Evolutionary conservation across 345 rosid species (phyloP), one percentile per base, ranked within the genome.

Genomic region (Theobroma cacao): DNA sequence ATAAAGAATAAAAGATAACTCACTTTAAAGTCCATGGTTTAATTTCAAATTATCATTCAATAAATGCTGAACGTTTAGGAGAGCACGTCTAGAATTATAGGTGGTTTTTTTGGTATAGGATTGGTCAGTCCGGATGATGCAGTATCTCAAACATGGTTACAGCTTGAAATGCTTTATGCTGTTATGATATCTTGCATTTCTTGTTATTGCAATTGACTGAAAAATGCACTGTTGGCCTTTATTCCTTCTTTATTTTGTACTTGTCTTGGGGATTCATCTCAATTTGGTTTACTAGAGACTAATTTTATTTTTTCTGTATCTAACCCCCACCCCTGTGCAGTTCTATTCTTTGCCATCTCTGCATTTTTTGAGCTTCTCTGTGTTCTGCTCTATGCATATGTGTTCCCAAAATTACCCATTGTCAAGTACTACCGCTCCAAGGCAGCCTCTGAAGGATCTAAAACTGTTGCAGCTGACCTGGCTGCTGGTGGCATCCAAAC

Each of bases 361-460:
- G 33, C 90, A 11, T 65, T 91, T 71, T 92, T 92, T 31, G 92
- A 93, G 87, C 81, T 92, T 60, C 82, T 86, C 0, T 93, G 98
- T 63, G 74, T 87, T 8, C 52, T 95, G 78, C 92, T 95, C 47
- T 95, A 93, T 60, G 89, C 89, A 4, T 81, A 67, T 17, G 75
- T 74, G 15, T 93, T 93, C 28, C 90, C 93, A 14, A 95, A 89
- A 79, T 87, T 93, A 58, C 96, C 96, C 10, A 81, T 92, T 0
- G 98, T 95, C 74, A 95, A 92, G 85, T 89, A 89, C 79, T 92
- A 92, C 79, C 90, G 92, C 15, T 50, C 94, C 20, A 92, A 91
- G 87, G 99, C 98, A 28, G 95, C 91, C n/a, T 82, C 86, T 0
- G 93, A 93, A 90, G 98, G 98, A 12, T 93, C 96, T 1, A 91